Evolutionary conservation across 257 asterid species (phyloP).

Genomic region (Fraxinus cuspidata): DNA sequence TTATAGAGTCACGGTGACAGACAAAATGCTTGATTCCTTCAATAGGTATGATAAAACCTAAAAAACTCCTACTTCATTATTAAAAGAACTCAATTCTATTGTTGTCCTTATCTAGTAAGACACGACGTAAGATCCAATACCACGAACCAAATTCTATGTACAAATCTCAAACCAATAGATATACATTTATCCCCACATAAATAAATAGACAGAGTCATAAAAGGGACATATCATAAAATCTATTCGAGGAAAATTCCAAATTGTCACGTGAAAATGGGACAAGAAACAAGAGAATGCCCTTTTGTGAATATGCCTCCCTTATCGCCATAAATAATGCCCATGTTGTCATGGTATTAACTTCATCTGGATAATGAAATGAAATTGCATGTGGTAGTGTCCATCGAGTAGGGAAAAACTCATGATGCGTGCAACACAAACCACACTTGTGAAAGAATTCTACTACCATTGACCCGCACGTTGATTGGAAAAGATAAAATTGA

Average conservation of each 20-base stretch:
- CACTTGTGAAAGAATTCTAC: neutral
- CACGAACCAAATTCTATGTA: neutral
- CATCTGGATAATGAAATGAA: constrained; percentile 16
- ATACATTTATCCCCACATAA: constrained; percentile 5
- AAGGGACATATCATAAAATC: constrained; percentile 36
- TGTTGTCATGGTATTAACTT: constrained; percentile 8
- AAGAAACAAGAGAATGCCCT: constrained; percentile 29
- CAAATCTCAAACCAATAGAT: constrained; percentile 15
- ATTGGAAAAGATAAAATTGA: neutral
- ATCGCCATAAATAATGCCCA: constrained; percentile 24
- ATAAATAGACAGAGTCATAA: constrained; percentile 27
- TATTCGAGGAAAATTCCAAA: constrained; percentile 31
- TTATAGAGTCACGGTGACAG: neutral
- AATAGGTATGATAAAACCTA: no score
- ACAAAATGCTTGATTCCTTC: neutral
- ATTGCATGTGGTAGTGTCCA: constrained; percentile 38
- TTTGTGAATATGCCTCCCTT: constrained; percentile 12
- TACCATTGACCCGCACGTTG: neutral
- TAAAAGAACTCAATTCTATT: neutral
- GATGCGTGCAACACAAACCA: neutral
- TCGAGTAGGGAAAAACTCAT: neutral
- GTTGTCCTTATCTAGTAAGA: neutral
- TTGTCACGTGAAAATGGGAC: constrained; percentile 32
- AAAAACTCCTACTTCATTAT: neutral
- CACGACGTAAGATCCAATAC: constrained; percentile 25